phyloP scores from a whole-genome alignment of 2,329 filamentous ascomycete genomes.

The Leptographium galeiforme region DNA sequence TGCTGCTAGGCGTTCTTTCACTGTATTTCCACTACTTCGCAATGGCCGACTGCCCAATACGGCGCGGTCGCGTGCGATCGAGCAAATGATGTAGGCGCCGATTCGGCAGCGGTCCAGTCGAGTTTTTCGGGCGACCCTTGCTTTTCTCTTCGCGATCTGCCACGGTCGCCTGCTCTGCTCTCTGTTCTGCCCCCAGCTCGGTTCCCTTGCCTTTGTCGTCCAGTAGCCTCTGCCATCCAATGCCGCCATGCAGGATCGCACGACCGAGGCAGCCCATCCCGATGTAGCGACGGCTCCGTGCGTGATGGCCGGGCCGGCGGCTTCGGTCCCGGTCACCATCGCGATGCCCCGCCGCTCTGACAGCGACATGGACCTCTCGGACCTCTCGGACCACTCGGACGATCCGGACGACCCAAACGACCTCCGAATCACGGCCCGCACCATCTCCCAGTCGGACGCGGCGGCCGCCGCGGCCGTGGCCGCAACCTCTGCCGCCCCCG shows the following conservation, averaged over 20 bases:
- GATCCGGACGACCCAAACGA: not conserved
- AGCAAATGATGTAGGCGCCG: not conserved
- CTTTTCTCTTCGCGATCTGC: not conserved
- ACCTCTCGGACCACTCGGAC: not conserved
- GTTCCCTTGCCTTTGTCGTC: not conserved
- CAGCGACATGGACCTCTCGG: not conserved
- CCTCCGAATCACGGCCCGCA: not conserved
- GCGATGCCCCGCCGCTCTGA: not conserved
- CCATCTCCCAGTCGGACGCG: not conserved
- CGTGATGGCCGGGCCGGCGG: not conserved
- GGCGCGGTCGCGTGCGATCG: not conserved
- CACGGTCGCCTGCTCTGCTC: not conserved
- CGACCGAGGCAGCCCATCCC: not conserved
- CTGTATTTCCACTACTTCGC: not conserved
- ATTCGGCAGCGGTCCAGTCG: not conserved
- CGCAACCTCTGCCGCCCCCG: not conserved
- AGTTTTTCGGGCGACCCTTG: not conserved
- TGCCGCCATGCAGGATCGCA: conserved; percentile 7
- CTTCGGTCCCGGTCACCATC: not conserved
- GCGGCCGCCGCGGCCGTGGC: not conserved
- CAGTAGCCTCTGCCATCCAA: not conserved
- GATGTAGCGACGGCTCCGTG: not conserved
- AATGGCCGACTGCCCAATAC: not conserved
- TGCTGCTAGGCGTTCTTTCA: not conserved
- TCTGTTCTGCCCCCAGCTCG: not conserved